phyloP scores from a whole-genome alignment of 768 basidiomycete species.

The Boletus tomentosulus region DNA sequence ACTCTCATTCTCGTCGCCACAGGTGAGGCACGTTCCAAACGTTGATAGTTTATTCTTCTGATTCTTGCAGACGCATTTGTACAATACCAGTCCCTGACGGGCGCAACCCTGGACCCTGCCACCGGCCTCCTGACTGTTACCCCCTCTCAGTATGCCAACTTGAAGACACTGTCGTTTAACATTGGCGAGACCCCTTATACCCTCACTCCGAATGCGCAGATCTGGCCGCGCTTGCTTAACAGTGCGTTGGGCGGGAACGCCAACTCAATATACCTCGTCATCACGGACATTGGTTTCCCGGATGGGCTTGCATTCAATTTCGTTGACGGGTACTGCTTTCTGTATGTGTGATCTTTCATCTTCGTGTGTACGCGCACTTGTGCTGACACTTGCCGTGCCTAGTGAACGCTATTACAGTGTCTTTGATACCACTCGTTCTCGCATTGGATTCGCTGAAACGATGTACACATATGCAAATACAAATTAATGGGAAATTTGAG shows the following conservation, averaged over 20 bases:
- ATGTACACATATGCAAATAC: conserved; percentile 24
- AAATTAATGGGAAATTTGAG: not conserved
- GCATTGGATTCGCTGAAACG: conserved; percentile 39
- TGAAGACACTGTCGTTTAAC: conserved; percentile 26
- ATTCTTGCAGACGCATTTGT: conserved; percentile 22
- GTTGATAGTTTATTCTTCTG: not conserved
- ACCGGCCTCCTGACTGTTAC: conserved; percentile 31
- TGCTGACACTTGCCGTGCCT: not conserved
- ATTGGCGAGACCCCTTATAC: conserved; percentile 19
- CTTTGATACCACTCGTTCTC: conserved; percentile 37
- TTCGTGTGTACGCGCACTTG: not conserved
- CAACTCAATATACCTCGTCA: conserved; percentile 26
- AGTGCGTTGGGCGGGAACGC: conserved; percentile 24
- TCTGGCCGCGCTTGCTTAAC: conserved; percentile 34
- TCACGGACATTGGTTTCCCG: conserved; percentile 17
- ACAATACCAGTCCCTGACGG: conserved; percentile 24
- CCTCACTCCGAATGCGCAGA: conserved; percentile 28
- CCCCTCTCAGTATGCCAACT: conserved; percentile 19
- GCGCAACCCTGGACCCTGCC: conserved; percentile 20
- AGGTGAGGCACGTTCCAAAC: conserved; percentile 2
- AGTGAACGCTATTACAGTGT: conserved; percentile 43
- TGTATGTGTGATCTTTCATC: conserved; percentile 3
- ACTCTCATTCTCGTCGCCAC: conserved; percentile 28
- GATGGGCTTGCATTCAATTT: conserved; percentile 23
- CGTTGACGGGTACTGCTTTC: conserved; percentile 18